Evolutionary conservation across 2,329 filamentous ascomycete species (phyloP).

Genomic region (Aspergillus sp.): DNA sequence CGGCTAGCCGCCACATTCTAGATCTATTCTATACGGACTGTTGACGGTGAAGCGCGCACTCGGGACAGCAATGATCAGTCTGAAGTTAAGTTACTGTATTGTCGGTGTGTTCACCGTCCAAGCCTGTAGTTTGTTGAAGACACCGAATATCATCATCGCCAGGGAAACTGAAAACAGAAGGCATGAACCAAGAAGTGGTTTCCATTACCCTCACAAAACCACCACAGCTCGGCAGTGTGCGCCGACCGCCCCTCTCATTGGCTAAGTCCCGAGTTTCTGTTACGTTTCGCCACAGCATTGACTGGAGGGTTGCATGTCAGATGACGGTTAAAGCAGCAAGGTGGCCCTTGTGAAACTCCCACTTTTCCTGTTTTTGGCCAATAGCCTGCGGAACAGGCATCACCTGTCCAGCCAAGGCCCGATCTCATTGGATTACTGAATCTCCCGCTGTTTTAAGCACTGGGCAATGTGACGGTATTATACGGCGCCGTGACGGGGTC

Average conservation of each 20-base stretch:
- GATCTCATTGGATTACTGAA: not conserved
- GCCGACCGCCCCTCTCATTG: conserved; percentile 25
- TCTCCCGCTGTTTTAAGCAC: conserved; percentile 5
- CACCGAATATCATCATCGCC: not conserved
- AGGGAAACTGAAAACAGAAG: not conserved
- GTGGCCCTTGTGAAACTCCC: not conserved
- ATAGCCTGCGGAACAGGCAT: not conserved
- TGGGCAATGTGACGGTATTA: conserved; percentile 2
- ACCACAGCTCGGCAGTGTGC: conserved; percentile 10
- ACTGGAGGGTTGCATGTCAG: conserved; percentile 29
- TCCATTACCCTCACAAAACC: conserved; percentile 33
- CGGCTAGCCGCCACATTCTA: conserved; percentile 3
- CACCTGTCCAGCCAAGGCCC: not conserved
- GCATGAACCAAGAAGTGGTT: conserved; percentile 22
- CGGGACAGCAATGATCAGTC: too few species aligned
- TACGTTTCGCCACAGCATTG: conserved; percentile 32
- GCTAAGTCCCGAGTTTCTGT: conserved; percentile 32
- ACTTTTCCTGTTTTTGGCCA: not conserved
- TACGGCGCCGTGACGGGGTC: not conserved
- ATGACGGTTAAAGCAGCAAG: conserved; percentile 25
- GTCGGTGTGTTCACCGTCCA: not conserved
- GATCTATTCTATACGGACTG: not conserved
- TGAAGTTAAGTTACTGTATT: too few species aligned
- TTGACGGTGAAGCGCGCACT: too few species aligned
- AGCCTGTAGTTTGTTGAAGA: not conserved